These are phyloP conservation scores for Opeltia flavorubescens DNA, from an alignment of 495 filamentous ascomycete species.

Conservation along the genomic window DNA sequence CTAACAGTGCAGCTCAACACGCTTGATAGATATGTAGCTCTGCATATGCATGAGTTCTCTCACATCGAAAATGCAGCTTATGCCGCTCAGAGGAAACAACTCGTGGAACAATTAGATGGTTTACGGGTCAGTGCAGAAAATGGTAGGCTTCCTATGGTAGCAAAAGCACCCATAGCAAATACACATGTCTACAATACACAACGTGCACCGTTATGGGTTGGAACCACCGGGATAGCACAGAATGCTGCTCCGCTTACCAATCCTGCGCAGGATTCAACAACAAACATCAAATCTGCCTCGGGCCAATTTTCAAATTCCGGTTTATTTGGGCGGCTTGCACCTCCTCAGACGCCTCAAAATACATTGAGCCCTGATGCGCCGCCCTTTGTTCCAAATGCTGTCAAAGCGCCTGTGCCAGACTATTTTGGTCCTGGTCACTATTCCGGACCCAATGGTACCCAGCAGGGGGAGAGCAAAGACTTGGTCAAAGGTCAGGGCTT, in stretches of 20 bases:
- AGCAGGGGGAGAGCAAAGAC: too few species aligned
- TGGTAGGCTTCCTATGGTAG: conserved; percentile 13
- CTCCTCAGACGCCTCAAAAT: neutral
- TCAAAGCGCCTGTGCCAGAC: neutral
- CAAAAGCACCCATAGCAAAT: neutral
- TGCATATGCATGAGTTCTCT: conserved; percentile 25
- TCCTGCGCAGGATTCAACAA: neutral
- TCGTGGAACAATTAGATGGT: conserved; percentile 26
- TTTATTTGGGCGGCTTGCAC: neutral
- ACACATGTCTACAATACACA: too few species aligned
- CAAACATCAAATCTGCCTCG: neutral
- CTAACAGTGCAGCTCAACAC: conserved; percentile 21
- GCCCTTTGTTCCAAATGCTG: conserved; percentile 1
- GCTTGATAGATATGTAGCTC: conserved; percentile 27
- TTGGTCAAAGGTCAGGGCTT: too few species aligned
- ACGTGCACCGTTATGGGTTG: neutral
- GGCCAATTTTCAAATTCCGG: neutral
- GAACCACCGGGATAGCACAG: neutral
- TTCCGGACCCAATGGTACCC: neutral
- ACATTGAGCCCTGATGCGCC: conserved; percentile 4
- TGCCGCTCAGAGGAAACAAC: conserved; percentile 22
- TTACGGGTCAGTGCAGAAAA: conserved; percentile 25
- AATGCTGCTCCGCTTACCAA: neutral
- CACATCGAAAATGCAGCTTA: conserved; percentile 19
- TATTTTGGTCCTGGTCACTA: neutral